Evolutionary conservation across 441 rosid species (phyloP).

Genomic region (Adansonia gregorii): DNA sequence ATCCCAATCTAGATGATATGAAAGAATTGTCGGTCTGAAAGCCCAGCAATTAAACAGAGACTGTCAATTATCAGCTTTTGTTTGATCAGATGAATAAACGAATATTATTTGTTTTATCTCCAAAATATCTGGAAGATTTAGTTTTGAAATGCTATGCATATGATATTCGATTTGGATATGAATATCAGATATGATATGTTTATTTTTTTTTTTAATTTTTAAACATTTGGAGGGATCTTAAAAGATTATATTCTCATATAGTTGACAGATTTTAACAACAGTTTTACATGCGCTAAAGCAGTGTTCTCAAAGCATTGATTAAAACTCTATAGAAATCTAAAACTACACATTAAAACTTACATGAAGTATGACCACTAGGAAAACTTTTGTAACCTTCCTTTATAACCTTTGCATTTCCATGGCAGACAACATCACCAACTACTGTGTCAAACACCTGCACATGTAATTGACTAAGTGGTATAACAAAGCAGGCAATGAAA

Average conservation of each 20-base stretch:
- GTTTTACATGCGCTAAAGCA: background rate
- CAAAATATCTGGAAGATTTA: no score
- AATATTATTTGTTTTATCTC: background rate
- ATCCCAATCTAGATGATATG: background rate
- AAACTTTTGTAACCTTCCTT: constrained; percentile 50
- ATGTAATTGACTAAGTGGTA: background rate
- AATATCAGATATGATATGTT: no score
- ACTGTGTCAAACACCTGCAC: constrained; percentile 36
- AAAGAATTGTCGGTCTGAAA: background rate
- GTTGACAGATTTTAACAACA: background rate
- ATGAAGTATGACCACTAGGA: constrained; percentile 62
- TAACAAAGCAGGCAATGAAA: background rate
- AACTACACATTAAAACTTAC: constrained; percentile 24
- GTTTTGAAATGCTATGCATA: no score
- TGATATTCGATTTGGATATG: no score
- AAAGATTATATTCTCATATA: no score
- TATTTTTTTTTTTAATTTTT: no score
- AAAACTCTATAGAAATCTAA: background rate
- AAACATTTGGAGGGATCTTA: no score
- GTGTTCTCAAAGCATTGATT: background rate
- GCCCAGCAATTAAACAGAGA: background rate
- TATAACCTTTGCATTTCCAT: constrained; percentile 41
- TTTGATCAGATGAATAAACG: background rate
- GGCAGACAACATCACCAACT: constrained; percentile 49
- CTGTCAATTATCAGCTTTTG: background rate